Evolutionary conservation across 1,139 yeast genomes (phyloP).

Genomic region (Debaryomyces sp.): DNA sequence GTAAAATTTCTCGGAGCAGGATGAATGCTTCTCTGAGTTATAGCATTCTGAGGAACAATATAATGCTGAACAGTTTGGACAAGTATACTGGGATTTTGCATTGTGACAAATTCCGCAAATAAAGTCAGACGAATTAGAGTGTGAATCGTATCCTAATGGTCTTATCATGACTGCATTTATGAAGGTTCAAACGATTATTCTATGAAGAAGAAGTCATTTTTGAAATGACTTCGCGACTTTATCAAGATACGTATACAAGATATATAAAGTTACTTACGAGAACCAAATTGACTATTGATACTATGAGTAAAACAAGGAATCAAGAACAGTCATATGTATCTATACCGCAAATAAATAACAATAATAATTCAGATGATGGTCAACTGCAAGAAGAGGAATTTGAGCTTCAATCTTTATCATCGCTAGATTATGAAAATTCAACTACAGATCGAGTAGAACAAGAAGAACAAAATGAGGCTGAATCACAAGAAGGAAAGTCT

Average conservation of each 20-base stretch:
- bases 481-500: slow-evolving; percentile 34
- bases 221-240: background rate
- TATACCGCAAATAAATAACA: slow-evolving; percentile 13
- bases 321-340: slow-evolving; percentile 12
- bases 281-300: background rate
- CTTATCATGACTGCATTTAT: slow-evolving; percentile 1
- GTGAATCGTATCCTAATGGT: slow-evolving; percentile 4
- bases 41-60: slow-evolving; percentile 13
- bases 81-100: slow-evolving; percentile 9
- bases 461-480: slow-evolving; percentile 10
- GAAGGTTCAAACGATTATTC: background rate
- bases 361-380: slow-evolving; percentile 13
- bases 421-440: slow-evolving; percentile 22
- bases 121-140: background rate
- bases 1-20: slow-evolving; percentile 11
- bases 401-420: slow-evolving; percentile 29
- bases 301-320: background rate
- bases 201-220: background rate
- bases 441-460: slow-evolving; percentile 11
- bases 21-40: slow-evolving; percentile 10
- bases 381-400: slow-evolving; percentile 20
- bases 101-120: slow-evolving; percentile 2
- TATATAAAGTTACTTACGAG: background rate
- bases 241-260: background rate
- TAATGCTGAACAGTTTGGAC: slow-evolving; percentile 11